These are phyloP conservation scores for Myriangium duriaei DNA, from an alignment of 2,329 filamentous ascomycete genomes.

Conservation along the genomic window DNA sequence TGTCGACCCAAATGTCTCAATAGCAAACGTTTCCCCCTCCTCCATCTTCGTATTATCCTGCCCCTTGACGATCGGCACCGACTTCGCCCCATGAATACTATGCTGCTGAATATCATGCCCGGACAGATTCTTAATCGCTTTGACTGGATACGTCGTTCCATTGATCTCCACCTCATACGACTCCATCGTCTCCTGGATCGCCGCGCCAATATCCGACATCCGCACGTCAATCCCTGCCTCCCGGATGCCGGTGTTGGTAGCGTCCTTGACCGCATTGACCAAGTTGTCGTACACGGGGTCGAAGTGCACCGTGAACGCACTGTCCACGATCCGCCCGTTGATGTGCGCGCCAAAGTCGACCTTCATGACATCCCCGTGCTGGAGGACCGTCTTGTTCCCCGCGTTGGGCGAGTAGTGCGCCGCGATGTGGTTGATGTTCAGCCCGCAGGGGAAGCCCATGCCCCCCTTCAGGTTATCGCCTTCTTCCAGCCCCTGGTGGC, in stretches of 20 bases:
- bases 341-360: constrained; percentile 74
- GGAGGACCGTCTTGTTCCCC: constrained; percentile 53
- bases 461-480: constrained; percentile 40
- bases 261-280: constrained; percentile 58
- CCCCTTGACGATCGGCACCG: constrained; percentile 43
- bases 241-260: constrained; percentile 51
- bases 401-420: constrained; percentile 48
- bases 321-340: constrained; percentile 69
- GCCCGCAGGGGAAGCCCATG: constrained; percentile 44
- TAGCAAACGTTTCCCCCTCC: constrained; percentile 46
- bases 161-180: constrained; percentile 47
- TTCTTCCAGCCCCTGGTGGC: constrained; percentile 38
- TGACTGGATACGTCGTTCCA: constrained; percentile 41
- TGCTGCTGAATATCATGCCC: constrained; percentile 44
- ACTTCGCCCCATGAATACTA: constrained; percentile 45
- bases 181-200: constrained; percentile 50
- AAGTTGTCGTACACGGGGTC: constrained; percentile 64
- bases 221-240: constrained; percentile 44
- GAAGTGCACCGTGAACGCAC: constrained; percentile 67
- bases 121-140: constrained; percentile 42
- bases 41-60: constrained; percentile 42
- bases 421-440: constrained; percentile 41
- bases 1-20: constrained; percentile 46
- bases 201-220: constrained; percentile 43
- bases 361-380: constrained; percentile 69